Conservation (phyloP, 2,329 filamentous ascomycete genomes). For the Dactylellina cionopaga region DNA sequence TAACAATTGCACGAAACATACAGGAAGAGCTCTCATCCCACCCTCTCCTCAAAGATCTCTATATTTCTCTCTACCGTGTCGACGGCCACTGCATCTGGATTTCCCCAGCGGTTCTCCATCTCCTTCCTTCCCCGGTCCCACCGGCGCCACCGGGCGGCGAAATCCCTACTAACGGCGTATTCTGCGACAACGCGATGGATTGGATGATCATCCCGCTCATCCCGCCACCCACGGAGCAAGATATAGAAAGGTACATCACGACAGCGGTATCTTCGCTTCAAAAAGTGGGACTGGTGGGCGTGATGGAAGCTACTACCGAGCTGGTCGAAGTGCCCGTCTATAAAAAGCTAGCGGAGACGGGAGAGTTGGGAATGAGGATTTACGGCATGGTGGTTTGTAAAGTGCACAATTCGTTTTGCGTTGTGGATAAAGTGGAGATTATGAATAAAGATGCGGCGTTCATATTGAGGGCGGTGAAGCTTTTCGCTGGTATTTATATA, state of each 20-base stretch:
- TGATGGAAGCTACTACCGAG: conserved; percentile 73
- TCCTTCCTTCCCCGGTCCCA: conserved; percentile 66
- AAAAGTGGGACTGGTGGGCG: conserved; percentile 72
- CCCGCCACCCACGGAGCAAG: conserved; percentile 67
- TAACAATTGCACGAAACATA: not conserved
- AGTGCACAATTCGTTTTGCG: conserved; percentile 72
- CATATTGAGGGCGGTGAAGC: conserved; percentile 72
- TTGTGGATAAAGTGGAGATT: conserved; percentile 62
- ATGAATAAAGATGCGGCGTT: conserved; percentile 64
- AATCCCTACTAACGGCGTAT: conserved; percentile 73
- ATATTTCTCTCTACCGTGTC: conserved; percentile 75
- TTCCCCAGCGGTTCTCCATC: conserved; percentile 70
- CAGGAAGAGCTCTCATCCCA: conserved; percentile 69
- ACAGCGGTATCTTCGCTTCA: conserved; percentile 73
- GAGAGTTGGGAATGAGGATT: conserved; percentile 71
- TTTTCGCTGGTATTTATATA: conserved; percentile 71
- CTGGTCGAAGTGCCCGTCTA: conserved; percentile 60
- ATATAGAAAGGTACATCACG: conserved; percentile 67
- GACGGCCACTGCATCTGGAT: conserved; percentile 78
- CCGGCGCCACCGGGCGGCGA: conserved; percentile 71
- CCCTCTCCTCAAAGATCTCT: conserved; percentile 66
- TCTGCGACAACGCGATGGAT: conserved; percentile 79
- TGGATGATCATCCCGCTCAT: conserved; percentile 67
- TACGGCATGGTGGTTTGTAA: conserved; percentile 76
- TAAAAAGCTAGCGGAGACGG: conserved; percentile 62